A percentile compares a stretch with the other conserved stretches of the same genome.
These are phyloP conservation scores for Cruciata laevipes DNA, from an alignment of 257 asterid genomes.

Conservation along the genomic window DNA sequence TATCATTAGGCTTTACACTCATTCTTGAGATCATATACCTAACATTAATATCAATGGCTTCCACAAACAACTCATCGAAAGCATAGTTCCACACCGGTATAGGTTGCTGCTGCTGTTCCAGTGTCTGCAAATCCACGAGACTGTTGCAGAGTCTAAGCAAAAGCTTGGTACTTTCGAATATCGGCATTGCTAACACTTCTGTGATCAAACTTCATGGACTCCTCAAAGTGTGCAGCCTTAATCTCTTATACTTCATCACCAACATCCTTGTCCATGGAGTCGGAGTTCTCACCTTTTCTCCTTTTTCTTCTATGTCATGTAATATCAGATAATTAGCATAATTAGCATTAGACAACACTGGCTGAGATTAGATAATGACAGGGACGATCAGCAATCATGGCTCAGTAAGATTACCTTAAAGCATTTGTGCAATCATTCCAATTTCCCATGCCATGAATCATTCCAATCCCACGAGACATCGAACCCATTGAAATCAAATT, in stretches of 20 bases:
- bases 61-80: too few relatives aligned
- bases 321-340: background rate
- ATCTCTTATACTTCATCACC: slow-evolving; percentile 51
- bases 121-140: slow-evolving; percentile 54
- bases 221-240: slow-evolving; percentile 59
- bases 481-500: slow-evolving; percentile 99
- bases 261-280: slow-evolving; percentile 49
- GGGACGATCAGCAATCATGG: too few relatives aligned
- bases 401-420: too few relatives aligned
- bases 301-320: slow-evolving; percentile 55
- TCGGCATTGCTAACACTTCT: slow-evolving; percentile 67
- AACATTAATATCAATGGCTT: too few relatives aligned
- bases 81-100: too few relatives aligned
- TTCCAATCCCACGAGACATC: slow-evolving; percentile 93
- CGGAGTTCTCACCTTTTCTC: slow-evolving; percentile 34
- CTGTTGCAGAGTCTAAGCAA: slow-evolving; percentile 59
- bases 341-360: too few relatives aligned
- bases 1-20: too few relatives aligned
- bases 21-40: too few relatives aligned
- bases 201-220: slow-evolving; percentile 61
- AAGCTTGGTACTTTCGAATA: slow-evolving; percentile 63
- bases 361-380: too few relatives aligned
- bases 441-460: slow-evolving; percentile 98
- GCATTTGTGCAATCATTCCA: too few relatives aligned
- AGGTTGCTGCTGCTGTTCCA: slow-evolving; percentile 14